Evolutionary conservation across 805 yeast genomes (phyloP), one percentile per base, ranked within the genome.

Genomic region (Sungouiozyma ichnusensis): DNA sequence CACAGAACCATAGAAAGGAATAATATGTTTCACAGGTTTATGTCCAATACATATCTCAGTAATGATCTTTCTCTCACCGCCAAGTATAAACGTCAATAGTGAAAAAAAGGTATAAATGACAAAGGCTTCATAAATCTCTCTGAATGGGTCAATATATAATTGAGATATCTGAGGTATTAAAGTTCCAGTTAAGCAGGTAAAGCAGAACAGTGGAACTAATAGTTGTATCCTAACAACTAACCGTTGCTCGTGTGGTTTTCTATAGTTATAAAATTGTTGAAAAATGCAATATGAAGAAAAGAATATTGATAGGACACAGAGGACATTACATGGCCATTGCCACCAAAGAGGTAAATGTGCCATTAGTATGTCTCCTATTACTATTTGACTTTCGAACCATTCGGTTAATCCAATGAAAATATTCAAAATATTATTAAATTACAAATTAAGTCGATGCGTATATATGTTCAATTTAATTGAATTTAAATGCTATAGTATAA

Each of bases 81-180:
- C 97, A 8, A 92, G 69, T 67, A 86, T 74, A 48, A 79, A 75
- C 0, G 94, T 86, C 42, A 92, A 67, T 20, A 87, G 68, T 27
- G 90, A 74, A 66, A 85, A 90, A 59, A 92, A 92, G 2, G 96
- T 86, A 62, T 92, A 92, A 29, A 92, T 84, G 29, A 88, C 96
- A 63, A 92, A 85, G 0, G 97, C 97, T 62, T 92, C 98, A 62
- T 92, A 92, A 1, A 90, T 76, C 58, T 92, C 98, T 36, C 92
- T 69, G 0, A 84, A 53, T 0, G 95, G 94, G 50, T 83, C 92
- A 2, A 86, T 33, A 38, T 50, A 43, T 68, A 67, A 42, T 60
- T 64, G 38, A 70, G 76, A 24, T 66, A 46, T 3, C 50, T 50
- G n/a, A 68, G 76, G 58, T 68, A 64, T 15, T 67, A 64, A 16